Evolutionary conservation across 2,329 filamentous ascomycete species (phyloP).

Genomic region (Trichoderma sp.): DNA sequence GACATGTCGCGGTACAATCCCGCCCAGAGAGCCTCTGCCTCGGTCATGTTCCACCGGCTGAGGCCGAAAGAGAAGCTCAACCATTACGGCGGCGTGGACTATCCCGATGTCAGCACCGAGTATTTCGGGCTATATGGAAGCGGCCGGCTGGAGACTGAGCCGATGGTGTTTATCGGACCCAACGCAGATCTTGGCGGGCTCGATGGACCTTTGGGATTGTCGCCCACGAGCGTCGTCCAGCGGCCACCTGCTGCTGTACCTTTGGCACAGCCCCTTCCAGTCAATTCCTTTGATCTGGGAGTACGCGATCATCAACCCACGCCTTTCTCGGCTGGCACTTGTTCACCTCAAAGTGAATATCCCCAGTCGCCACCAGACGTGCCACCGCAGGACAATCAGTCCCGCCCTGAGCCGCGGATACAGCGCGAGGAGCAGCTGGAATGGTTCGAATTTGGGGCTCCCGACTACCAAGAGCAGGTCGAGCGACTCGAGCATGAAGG

Average conservation of each 20-base stretch:
- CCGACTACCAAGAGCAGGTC: neutral
- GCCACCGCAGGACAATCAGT: neutral
- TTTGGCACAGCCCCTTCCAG: neutral
- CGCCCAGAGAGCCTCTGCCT: neutral
- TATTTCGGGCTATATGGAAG: conserved; percentile 2
- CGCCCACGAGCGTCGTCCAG: neutral
- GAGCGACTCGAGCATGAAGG: neutral
- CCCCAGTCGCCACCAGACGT: neutral
- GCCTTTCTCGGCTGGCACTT: neutral
- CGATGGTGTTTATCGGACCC: neutral
- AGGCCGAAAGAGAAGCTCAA: neutral
- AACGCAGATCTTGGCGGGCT: neutral
- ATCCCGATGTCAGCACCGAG: neutral
- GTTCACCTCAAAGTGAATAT: neutral
- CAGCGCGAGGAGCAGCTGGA: neutral
- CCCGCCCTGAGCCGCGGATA: neutral
- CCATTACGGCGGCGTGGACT: neutral
- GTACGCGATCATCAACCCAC: neutral
- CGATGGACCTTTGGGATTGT: neutral
- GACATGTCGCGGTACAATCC: neutral
- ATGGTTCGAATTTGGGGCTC: neutral
- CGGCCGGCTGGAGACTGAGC: neutral
- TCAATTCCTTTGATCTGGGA: neutral
- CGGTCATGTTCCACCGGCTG: neutral
- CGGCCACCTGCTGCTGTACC: neutral